Percentiles rank a stretch among this genome's conserved stretches.
Conservation (phyloP, 2,329 filamentous ascomycete species). For the Mycosphaerella sp. region DNA sequence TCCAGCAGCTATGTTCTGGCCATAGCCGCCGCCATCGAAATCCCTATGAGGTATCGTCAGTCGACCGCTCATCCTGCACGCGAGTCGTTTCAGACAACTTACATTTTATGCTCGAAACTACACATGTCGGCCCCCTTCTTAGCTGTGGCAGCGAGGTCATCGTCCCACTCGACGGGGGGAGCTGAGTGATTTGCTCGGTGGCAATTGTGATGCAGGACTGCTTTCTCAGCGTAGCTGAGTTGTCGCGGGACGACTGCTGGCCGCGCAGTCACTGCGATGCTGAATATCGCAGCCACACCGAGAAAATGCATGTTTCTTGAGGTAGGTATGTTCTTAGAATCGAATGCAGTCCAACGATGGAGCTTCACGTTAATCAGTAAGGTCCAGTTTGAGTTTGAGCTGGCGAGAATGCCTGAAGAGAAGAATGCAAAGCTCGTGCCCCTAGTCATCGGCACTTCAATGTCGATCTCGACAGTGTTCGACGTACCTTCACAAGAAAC, state of each 20-base stretch:
- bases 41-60: background rate
- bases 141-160: conserved; percentile 58
- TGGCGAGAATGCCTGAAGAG: background rate
- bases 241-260: conserved; percentile 1
- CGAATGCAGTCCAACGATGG: background rate
- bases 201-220: conserved; percentile 15
- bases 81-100: conserved; percentile 35
- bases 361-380: background rate
- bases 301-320: conserved; percentile 6
- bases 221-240: conserved; percentile 4
- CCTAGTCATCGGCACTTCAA: background rate
- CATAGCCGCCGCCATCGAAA: conserved; percentile 58
- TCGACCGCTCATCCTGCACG: background rate
- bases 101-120: conserved; percentile 68
- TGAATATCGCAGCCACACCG: conserved; percentile 1
- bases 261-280: conserved; percentile 1
- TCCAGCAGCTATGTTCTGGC: conserved; percentile 82
- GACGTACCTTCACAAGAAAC: background rate
- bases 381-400: background rate
- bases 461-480: background rate
- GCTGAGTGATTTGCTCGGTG: conserved; percentile 18
- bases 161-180: conserved; percentile 57
- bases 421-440: background rate
- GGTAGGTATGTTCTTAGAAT: background rate
- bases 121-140: conserved; percentile 57